phyloP scores from a whole-genome alignment of 1,284 basidiomycete genomes.

The Fomitopsis betulina region DNA sequence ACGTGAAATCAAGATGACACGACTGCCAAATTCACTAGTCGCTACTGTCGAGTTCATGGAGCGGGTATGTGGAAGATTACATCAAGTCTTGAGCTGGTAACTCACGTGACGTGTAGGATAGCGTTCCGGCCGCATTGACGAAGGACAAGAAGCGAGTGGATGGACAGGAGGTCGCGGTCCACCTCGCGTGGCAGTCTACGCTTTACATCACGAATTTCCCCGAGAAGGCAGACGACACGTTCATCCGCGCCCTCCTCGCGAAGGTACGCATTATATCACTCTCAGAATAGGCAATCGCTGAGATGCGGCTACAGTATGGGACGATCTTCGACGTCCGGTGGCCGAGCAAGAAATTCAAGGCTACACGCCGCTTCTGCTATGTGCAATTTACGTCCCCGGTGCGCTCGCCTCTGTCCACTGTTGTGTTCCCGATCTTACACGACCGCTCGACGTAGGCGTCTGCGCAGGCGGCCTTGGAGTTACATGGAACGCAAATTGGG shows the following conservation, averaged over 20 bases:
- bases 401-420: slow-evolving; percentile 20
- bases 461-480: slow-evolving; percentile 73
- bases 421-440: neutral
- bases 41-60: slow-evolving; percentile 80
- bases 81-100: neutral
- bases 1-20: slow-evolving; percentile 74
- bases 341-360: slow-evolving; percentile 97
- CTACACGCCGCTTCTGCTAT: slow-evolving; percentile 90
- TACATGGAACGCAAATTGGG: slow-evolving; percentile 75
- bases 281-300: neutral
- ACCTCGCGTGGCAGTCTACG: slow-evolving; percentile 92
- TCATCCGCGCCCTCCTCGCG: slow-evolving; percentile 73
- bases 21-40: slow-evolving; percentile 51
- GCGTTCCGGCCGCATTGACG: slow-evolving; percentile 81
- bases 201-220: slow-evolving; percentile 97
- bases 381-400: slow-evolving; percentile 87
- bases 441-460: slow-evolving; percentile 41
- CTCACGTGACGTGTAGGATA: slow-evolving; percentile 45
- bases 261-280: slow-evolving; percentile 42
- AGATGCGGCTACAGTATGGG: slow-evolving; percentile 59
- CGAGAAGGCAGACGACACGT: slow-evolving; percentile 76
- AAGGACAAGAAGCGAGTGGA: slow-evolving; percentile 89
- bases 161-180: slow-evolving; percentile 73
- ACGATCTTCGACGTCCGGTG: slow-evolving; percentile 92
- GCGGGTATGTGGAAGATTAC: slow-evolving; percentile 40